Evolutionary conservation across 345 rosid genomes (phyloP), one percentile per base, ranked within the genome.

Genomic region (Moringa oleifera): DNA sequence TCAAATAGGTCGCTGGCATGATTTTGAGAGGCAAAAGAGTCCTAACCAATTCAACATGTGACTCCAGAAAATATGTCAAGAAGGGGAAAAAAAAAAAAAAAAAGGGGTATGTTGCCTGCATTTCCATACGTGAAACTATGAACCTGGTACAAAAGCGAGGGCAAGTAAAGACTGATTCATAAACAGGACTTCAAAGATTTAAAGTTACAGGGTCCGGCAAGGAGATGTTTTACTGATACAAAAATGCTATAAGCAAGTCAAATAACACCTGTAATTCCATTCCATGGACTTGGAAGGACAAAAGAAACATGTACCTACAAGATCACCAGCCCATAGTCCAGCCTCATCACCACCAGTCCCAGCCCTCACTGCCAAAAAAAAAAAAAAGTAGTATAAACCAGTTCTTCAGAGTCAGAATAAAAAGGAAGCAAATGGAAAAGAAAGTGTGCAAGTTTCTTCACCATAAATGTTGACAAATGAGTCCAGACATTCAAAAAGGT

Each of bases 321-420:
- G 99, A 87, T 94, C 99, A 94, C 97, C 99, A 68, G 97, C 96
- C 99, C 99, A 94, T 49, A 90, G 16, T 68, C 95, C 99, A 82
- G 99, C 99, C 76, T 94, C 97, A 82, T 94, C 99, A 41, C 99
- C 99, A 59, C 99, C 99, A 63, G 99, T 85, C 72, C 99, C 97
- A 63, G 97, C 99, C 81, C 99, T 88, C 53, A 90, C 98, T 93
- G 87, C 62, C 69, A 51, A 80, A 63, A 28, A 21, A 57, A 51
- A 56, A 59, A 60, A 53, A 25, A 64, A 64, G 45, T 23, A 51
- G 37, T 33, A 33, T 5, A 33, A 33, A 33, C 37, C n/a, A 41
- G 37, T 53, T 65, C 25, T 45, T 64, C 57, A 33, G 28, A 61
- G 59, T 60, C 33, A 53, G 57, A 63, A 23, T 25, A 50, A 20